Evolutionary conservation across 495 filamentous ascomycete species (phyloP), one percentile per base, ranked within the genome.

Genomic region (Penicillium angulare): DNA sequence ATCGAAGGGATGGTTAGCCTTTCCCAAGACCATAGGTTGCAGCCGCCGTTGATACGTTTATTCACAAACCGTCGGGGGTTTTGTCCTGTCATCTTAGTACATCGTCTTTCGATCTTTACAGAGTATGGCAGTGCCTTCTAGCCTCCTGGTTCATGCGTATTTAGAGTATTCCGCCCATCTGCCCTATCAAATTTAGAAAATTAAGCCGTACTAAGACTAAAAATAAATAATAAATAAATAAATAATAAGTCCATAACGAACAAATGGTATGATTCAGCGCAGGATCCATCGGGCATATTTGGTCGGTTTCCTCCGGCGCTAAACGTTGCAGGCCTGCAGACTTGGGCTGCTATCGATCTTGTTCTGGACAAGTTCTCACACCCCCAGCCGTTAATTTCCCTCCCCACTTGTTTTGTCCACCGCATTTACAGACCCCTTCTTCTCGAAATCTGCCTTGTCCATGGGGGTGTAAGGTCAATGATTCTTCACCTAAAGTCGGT

Each of bases 381-480:
- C 52, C 55, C 53, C 59, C 57, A 46, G 31, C 47, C 48, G 54
- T 63, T 63, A 56, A 47, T 53, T 46, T 57, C 47, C 50, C 57
- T 55, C 55, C 56, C 60, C 51, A 43, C 33, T 53, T 49, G 42
- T 52, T 47, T 50, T 52, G 26, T 27, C 63, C 60, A 62, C 58
- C 51, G 53, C 64, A 56, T 59, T 59, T 52, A 59, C 64, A 62
- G 55, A 20, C 24, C 48, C 35, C 53, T 52, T 50, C 47, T 43
- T 18, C 43, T 50, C 16, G 36, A 59, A 72, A 53, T 72, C 71
- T 71, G 71, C 71, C 71, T 74, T 65, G 67, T 47, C 65, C 52
- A 43, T 50, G 41, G 47, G 58, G 67, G 68, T 59, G 60, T 68
- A 53, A 64, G 58, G 49, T 40, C 35, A 40, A 54, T 35, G 42